These are phyloP conservation scores for Medakamo hakoo DNA, from an alignment of 139 green algal genomes.

Conservation along the genomic window DNA sequence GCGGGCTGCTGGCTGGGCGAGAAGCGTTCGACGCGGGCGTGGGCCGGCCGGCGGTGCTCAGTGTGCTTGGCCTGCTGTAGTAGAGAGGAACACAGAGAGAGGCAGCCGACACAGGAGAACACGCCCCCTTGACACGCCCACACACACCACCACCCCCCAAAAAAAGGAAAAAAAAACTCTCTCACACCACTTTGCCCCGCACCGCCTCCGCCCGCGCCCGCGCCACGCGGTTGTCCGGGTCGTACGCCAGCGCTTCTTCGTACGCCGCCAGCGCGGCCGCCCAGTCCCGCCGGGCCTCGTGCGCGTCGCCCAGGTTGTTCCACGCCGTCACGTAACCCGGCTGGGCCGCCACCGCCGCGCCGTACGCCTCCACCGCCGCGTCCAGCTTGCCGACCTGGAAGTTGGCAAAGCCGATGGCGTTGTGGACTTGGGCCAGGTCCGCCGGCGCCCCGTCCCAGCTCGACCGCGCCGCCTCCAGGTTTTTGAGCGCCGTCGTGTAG, in stretches of 20 bases:
- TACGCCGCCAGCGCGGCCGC: constrained; percentile 60
- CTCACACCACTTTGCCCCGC: neutral
- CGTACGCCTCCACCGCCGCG: constrained; percentile 61
- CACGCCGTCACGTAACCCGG: constrained; percentile 77
- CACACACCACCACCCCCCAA: too few relatives aligned
- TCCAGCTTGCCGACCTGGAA: constrained; percentile 64
- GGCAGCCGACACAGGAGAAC: too few relatives aligned
- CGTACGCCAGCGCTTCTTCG: constrained; percentile 59
- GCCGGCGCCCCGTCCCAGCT: constrained; percentile 78
- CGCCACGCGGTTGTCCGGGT: constrained; percentile 74
- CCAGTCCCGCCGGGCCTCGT: constrained; percentile 17
- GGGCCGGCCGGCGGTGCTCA: neutral
- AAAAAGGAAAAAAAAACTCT: neutral
- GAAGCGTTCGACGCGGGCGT: neutral
- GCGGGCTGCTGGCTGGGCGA: neutral
- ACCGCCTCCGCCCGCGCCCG: neutral
- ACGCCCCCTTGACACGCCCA: too few relatives aligned
- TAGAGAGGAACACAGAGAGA: too few relatives aligned
- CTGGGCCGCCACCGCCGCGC: constrained; percentile 63
- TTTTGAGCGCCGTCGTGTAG: constrained; percentile 84
- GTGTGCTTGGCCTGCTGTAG: neutral
- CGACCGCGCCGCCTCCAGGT: constrained; percentile 79
- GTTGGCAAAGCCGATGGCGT: constrained; percentile 91
- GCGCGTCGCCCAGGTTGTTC: constrained; percentile 95
- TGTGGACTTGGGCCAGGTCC: constrained; percentile 92